A percentile compares a stretch with the other conserved stretches of the same genome.
Conservation (phyloP, 2,329 filamentous ascomycete genomes). For the Tolypocladium paradoxum region DNA sequence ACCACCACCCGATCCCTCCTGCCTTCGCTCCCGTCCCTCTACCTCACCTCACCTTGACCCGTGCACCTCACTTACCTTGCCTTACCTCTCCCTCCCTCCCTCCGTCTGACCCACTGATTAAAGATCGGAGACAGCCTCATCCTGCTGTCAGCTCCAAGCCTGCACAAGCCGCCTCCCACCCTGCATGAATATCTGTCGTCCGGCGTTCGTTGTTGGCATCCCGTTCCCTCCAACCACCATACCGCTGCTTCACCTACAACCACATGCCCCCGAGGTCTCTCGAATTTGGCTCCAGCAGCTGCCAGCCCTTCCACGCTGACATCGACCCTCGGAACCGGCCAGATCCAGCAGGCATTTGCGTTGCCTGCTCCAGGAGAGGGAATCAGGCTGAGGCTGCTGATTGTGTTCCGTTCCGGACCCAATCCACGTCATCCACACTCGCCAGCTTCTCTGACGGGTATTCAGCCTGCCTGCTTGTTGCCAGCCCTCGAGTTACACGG, state of each 20-base stretch:
- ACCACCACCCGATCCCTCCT: not conserved
- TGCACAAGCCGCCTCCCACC: not conserved
- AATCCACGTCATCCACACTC: not conserved
- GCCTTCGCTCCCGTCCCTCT: not conserved
- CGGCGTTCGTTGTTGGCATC: not conserved
- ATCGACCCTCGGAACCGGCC: not conserved
- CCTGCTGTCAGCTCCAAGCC: not conserved
- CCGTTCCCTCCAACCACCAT: not conserved
- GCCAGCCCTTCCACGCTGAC: not conserved
- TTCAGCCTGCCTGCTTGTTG: slow-evolving; percentile 5
- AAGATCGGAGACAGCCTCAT: not conserved
- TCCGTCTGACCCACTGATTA: not conserved
- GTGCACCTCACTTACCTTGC: not conserved
- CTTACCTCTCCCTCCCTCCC: not conserved
- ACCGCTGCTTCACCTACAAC: not conserved
- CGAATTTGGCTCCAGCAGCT: not conserved
- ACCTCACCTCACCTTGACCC: not conserved
- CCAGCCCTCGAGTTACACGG: slow-evolving; percentile 12
- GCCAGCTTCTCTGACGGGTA: not conserved
- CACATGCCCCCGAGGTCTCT: not conserved
- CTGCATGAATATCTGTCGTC: not conserved
- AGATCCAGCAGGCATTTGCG: not conserved
- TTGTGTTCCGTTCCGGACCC: not conserved
- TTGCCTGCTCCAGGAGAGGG: not conserved
- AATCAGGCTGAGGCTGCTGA: not conserved